Conservation (phyloP, 2,329 filamentous ascomycete species). For the Chaetomium globosum region DNA sequence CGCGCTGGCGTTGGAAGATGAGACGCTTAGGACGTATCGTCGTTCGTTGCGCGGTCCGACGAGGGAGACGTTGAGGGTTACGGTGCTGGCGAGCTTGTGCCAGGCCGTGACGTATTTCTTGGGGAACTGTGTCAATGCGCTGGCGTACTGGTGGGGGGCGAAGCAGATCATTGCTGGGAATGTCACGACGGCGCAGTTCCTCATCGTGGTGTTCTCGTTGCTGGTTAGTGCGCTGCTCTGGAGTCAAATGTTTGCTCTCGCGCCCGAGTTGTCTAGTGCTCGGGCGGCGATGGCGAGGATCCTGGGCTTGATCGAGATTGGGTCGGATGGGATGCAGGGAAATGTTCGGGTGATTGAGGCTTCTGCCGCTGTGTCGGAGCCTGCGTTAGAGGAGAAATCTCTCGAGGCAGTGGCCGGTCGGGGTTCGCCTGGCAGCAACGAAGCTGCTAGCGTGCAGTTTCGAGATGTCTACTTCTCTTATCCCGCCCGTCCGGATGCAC, state of each 20-base stretch:
- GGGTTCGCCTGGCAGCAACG: background rate
- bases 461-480: conserved; percentile 71
- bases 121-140: conserved; percentile 71
- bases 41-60: conserved; percentile 54
- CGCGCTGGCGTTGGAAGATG: conserved; percentile 55
- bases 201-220: conserved; percentile 72
- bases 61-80: conserved; percentile 55
- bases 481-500: conserved; percentile 58
- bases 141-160: conserved; percentile 81
- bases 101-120: conserved; percentile 62
- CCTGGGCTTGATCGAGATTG: conserved; percentile 54
- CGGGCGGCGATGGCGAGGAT: conserved; percentile 64
- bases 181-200: conserved; percentile 67
- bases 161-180: conserved; percentile 68
- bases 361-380: background rate
- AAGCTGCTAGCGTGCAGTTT: conserved; percentile 53
- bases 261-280: conserved; percentile 71
- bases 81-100: conserved; percentile 59
- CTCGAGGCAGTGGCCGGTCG: background rate
- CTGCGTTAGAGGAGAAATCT: conserved; percentile 20
- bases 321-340: conserved; percentile 37
- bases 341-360: background rate
- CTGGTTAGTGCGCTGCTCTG: conserved; percentile 73
- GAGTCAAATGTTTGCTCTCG: conserved; percentile 74
- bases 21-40: conserved; percentile 57